A percentile compares a stretch with the other conserved stretches of the same genome.
Evolutionary conservation across 225 moss, liverwort and hornwort species (phyloP).

Genomic region (Rhytidiadelphus loreus): DNA sequence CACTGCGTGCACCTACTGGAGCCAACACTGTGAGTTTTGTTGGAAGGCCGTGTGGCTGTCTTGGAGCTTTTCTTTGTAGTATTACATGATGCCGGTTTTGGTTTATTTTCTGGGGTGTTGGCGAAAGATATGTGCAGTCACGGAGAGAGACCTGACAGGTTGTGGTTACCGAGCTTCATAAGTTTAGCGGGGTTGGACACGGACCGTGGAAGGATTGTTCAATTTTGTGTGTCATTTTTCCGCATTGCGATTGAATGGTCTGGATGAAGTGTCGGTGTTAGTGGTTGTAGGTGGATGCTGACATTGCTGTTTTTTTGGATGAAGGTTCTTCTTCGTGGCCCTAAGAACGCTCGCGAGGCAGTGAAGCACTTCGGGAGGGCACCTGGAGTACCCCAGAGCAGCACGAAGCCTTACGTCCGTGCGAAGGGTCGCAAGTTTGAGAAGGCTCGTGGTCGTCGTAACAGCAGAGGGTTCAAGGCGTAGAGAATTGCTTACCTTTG

Average conservation of each 20-base stretch:
- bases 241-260: not conserved
- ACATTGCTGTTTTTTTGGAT: not conserved
- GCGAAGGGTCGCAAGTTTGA: slow-evolving; percentile 86
- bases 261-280: not conserved
- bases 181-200: too few relatives aligned
- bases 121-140: not conserved
- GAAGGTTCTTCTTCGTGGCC: slow-evolving; percentile 60
- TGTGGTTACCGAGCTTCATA: not conserved
- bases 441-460: slow-evolving; percentile 90
- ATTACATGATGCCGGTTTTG: not conserved
- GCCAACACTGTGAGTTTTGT: slow-evolving; percentile 34
- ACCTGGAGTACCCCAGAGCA: slow-evolving; percentile 79
- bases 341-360: slow-evolving; percentile 89
- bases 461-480: slow-evolving; percentile 96
- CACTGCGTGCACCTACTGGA: slow-evolving; percentile 74
- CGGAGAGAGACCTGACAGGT: not conserved
- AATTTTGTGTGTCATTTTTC: not conserved
- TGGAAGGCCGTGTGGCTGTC: not conserved
- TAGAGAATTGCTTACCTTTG: not conserved
- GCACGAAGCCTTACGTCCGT: slow-evolving; percentile 81
- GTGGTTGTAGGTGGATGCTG: not conserved
- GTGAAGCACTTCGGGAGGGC: slow-evolving; percentile 98
- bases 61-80: not conserved
- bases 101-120: not conserved
- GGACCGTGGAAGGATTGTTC: not conserved